phyloP scores from a whole-genome alignment of 1,284 basidiomycete species.

The Boletellus deceptivus region DNA sequence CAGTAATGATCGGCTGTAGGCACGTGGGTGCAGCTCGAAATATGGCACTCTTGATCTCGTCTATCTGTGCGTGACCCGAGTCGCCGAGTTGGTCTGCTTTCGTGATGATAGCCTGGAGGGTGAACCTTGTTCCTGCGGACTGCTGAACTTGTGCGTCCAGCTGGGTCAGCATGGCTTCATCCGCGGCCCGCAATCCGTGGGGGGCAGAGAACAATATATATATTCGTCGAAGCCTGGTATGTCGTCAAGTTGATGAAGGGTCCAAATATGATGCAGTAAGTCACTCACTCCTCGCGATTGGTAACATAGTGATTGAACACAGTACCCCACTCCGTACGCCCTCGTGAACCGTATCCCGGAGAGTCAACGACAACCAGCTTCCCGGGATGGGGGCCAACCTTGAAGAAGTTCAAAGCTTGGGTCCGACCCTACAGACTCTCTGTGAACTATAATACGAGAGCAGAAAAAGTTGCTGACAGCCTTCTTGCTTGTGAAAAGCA shows the following conservation, averaged over 20 bases:
- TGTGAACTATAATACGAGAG: background rate
- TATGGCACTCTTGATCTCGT: conserved; percentile 35
- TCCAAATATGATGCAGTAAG: background rate
- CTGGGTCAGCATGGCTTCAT: conserved; percentile 61
- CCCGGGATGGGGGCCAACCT: conserved; percentile 54
- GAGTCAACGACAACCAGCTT: conserved; percentile 69
- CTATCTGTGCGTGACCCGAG: conserved; percentile 25
- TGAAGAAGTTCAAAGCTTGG: conserved; percentile 66
- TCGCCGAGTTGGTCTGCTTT: conserved; percentile 56
- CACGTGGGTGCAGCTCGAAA: conserved; percentile 54
- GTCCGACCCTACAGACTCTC: conserved; percentile 57
- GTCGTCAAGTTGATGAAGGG: background rate
- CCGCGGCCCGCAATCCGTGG: conserved; percentile 56
- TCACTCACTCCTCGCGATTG: conserved; percentile 55
- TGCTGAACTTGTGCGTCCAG: conserved; percentile 38
- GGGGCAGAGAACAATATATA: conserved; percentile 69
- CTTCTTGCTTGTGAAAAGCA: conserved; percentile 64
- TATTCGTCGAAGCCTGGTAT: conserved; percentile 57
- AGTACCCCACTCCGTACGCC: conserved; percentile 69
- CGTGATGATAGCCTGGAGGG: conserved; percentile 69
- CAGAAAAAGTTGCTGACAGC: conserved; percentile 46
- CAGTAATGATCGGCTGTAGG: conserved; percentile 57
- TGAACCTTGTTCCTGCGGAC: conserved; percentile 43
- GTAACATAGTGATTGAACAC: conserved; percentile 64
- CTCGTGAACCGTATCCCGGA: conserved; percentile 74